Base-by-base conservation (phyloP, 345 rosid species). In the Hirschfeldia incana region DNA sequence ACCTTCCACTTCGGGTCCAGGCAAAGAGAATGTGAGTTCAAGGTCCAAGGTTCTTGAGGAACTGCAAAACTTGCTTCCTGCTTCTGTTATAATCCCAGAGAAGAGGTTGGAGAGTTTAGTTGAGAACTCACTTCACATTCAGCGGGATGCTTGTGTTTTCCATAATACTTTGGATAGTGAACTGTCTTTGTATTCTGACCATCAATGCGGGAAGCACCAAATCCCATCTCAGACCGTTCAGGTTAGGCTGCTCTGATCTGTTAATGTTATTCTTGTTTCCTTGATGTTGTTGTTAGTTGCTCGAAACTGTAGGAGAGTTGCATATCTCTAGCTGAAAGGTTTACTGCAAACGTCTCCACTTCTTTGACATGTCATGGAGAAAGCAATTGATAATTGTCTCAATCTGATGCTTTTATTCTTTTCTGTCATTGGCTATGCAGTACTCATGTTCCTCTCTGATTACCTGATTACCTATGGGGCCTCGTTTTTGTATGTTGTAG, bases 221-320 rank as follows among this genome's bases (percentile, higher is more conserved):
- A 86, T 91, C 83, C 96, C 96, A 70, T 88, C 90, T 57, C 85
- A 71, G 79, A 86, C 91, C 36, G 65, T 85, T 81, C 93, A 91
- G 96, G 93, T 91, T 70, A 77, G 88, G 70, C 67, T 78, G 1
- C 70, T 46, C 42, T 16, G 28, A 28, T 70, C 71, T 82, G 36
- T 51, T 32, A 68, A 63, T 29, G 6, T 70, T 69, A 53, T n/a
- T 78, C 68, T 5, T 34, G 37, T 26, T 60, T 60, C 58, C 57
- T 65, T 61, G 39, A 27, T 44, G 55, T 65, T 46, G 62, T 70
- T 62, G 30, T 46, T 67, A 64, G 69, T 71, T 33, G 66, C 65
- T 65, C 13, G 17, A 15, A 65, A 57, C 49, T 29, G 58, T 49
- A 69, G 30, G 36, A 80, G 55, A 75, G 36, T 55, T 26, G 5